Percentiles rank a stretch among this genome's conserved stretches.
phyloP scores from a whole-genome alignment of 78 protist genomes.

The Dictyostelium firmibasis region DNA sequence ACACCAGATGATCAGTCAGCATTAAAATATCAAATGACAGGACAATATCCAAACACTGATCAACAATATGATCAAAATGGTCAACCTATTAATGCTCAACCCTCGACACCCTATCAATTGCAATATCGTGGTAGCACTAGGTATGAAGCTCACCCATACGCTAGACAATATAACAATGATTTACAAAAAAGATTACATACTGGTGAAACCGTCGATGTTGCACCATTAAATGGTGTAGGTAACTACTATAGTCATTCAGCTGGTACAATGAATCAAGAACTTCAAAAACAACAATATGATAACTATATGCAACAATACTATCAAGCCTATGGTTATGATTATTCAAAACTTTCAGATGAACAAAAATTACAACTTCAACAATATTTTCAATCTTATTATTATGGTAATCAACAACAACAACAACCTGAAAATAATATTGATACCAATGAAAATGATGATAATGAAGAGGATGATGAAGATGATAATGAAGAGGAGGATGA shows the following conservation, averaged over 20 bases:
- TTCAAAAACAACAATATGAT: slow-evolving; percentile 49
- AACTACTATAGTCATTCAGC: slow-evolving; percentile 24
- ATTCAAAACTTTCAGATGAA: slow-evolving; percentile 43
- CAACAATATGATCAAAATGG: slow-evolving; percentile 31
- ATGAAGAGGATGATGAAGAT: neutral
- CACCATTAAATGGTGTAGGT: slow-evolving; percentile 43
- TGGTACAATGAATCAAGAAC: slow-evolving; percentile 4
- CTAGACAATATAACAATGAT: slow-evolving; percentile 5
- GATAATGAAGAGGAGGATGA: neutral
- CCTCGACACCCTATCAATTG: slow-evolving; percentile 4
- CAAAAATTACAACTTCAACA: slow-evolving; percentile 39
- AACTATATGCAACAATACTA: slow-evolving; percentile 38
- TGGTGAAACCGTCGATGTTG: slow-evolving; percentile 4
- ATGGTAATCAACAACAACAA: slow-evolving; percentile 2
- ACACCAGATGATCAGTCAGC: slow-evolving; percentile 52
- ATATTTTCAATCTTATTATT: slow-evolving; percentile 58
- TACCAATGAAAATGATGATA: neutral
- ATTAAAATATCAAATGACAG: slow-evolving; percentile 41
- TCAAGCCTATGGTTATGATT: slow-evolving; percentile 67
- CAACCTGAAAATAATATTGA: slow-evolving; percentile 5
- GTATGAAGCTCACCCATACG: slow-evolving; percentile 72
- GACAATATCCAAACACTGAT: slow-evolving; percentile 65
- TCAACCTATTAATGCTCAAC: neutral
- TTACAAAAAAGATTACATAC: slow-evolving; percentile 32
- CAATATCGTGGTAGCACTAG: slow-evolving; percentile 31